Evolutionary conservation across 371 early-diverging fungal species (phyloP), one percentile per base, ranked within the genome.

Genomic region (Apophysomyces ossiformis): DNA sequence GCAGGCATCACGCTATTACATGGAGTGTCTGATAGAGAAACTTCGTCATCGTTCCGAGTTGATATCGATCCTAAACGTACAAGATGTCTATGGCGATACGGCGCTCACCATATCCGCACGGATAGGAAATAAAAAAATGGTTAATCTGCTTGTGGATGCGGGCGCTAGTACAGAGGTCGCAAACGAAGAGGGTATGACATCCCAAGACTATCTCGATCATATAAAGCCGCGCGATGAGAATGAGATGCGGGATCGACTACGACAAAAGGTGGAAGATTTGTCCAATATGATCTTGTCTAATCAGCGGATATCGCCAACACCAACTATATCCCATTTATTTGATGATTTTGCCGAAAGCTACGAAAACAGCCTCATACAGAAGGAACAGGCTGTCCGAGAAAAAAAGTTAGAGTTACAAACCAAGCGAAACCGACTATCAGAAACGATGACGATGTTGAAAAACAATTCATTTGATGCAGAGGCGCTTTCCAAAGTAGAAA

Each of bases 21-120:
- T 94, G 83, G 93, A 96, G 61, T 90, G 92, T 66, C 65, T 93
- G 38, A 75, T 93, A 6, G 58, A 58, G 38, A n/a, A 39, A 15
- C 37, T 38, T 2, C 57, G 56, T 21, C 73, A 75, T 60, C 74
- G 72, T 2, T 70, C 77, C 9, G 85, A 87, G 57, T 80, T 93
- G 60, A 80, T 85, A 1, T 77, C 89, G 4, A 81, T 96, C 11
- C 74, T 96, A 36, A 91, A 96, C 61, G 78, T 88, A 7, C 89
- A 90, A 71, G 97, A 97, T 69, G 75, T 65, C 26, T 85, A 85
- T 37, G 98, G 98, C 3, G 93, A 97, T 67, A 96, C 98, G 1
- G 95, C 97, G 6, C 72, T 97, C 68, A 93, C 89, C 54, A 87
- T 96, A 47, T 95, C 95, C 0, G 90, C 94, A 0, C 80, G 92